Percentiles rank a stretch among this genome's conserved stretches.
Conservation (phyloP, 306 rosid genomes). For the Calophaca sinica region DNA sequence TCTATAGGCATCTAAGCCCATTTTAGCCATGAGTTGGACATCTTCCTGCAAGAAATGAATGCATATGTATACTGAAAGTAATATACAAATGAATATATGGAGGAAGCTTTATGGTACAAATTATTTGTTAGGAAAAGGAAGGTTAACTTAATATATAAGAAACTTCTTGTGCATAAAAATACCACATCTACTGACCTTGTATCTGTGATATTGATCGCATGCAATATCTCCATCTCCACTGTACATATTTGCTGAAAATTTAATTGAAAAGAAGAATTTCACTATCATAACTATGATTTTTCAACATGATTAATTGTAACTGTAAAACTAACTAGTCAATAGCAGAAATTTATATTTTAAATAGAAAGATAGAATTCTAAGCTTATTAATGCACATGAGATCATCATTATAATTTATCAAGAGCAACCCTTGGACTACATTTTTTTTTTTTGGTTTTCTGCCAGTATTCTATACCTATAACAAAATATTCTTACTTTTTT, state of each 20-base stretch:
- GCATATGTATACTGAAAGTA: neutral
- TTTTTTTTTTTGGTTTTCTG: too few species aligned
- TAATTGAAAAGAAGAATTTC: slow-evolving; percentile 5
- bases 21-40: slow-evolving; percentile 36
- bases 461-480: too few species aligned
- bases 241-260: slow-evolving; percentile 32
- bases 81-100: neutral
- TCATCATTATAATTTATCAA: too few species aligned
- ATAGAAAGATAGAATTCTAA: neutral
- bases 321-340: too few species aligned
- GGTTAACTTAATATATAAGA: neutral
- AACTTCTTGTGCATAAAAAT: neutral
- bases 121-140: neutral
- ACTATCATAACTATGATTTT: neutral
- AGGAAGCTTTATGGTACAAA: neutral
- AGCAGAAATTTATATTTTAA: too few species aligned
- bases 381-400: neutral
- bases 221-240: slow-evolving; percentile 35
- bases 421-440: too few species aligned
- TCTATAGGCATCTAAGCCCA: slow-evolving; percentile 32
- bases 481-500: too few species aligned
- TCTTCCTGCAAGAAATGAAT: slow-evolving; percentile 32
- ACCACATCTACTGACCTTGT: slow-evolving; percentile 43
- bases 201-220: slow-evolving; percentile 52
- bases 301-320: too few species aligned